Percentiles rank a stretch among this genome's conserved stretches.
Conservation (phyloP, 2,329 filamentous ascomycete genomes). For the Sarocladium strictum region DNA sequence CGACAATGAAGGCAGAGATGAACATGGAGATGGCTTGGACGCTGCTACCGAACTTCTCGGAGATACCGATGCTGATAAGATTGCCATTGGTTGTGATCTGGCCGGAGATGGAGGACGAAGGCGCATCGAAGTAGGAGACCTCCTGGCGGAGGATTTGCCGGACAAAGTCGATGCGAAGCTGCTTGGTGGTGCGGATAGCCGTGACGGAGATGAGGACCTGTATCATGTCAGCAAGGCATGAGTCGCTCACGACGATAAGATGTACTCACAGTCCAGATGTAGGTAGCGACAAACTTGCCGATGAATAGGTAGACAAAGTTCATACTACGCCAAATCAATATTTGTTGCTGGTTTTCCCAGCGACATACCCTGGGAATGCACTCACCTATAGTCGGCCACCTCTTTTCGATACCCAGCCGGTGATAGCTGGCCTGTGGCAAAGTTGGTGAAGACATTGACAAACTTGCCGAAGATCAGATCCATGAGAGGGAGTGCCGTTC, state of each 20-base stretch:
- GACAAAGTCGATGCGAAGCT: constrained; percentile 31
- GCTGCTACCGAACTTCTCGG: constrained; percentile 37
- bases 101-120: constrained; percentile 34
- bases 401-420: constrained; percentile 41
- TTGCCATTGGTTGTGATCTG: constrained; percentile 44
- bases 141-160: constrained; percentile 42
- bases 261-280: constrained; percentile 45
- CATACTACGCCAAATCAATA: constrained; percentile 28
- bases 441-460: constrained; percentile 51
- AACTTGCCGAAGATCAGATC: constrained; percentile 51
- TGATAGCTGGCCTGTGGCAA: constrained; percentile 38
- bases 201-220: constrained; percentile 31
- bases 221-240: background rate
- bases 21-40: constrained; percentile 35
- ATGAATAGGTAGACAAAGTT: constrained; percentile 54
- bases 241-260: background rate
- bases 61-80: constrained; percentile 37
- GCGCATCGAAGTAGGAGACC: constrained; percentile 46
- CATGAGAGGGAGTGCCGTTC: constrained; percentile 45
- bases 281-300: constrained; percentile 46
- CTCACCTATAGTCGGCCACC: constrained; percentile 40
- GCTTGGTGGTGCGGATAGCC: constrained; percentile 30
- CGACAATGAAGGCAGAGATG: constrained; percentile 32
- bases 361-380: constrained; percentile 11
- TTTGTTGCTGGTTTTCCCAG: background rate